Base-by-base conservation (phyloP, 306 rosid species). In the Albizia julibrissin region DNA sequence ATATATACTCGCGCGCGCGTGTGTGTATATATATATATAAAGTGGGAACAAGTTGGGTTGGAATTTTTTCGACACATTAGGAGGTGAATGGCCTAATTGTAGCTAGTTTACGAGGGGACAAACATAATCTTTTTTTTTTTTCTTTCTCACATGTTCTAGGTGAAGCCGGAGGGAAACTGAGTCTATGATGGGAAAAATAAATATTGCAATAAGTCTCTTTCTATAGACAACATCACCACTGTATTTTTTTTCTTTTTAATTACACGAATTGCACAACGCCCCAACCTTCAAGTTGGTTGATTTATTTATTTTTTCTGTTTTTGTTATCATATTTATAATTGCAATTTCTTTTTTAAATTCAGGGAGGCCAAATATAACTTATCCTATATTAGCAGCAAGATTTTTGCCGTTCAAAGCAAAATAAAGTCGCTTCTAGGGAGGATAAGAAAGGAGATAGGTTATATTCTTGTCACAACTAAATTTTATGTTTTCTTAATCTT, bases 401-500 rank as follows among this genome's bases (percentile, higher is more conserved):
- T 84, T 56, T 14, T 84, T 33, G 77, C 66, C 43, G 65, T 82
- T 56, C 80, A 69, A 62, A 84, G 84, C 80, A 87, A 79, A 79
- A 46, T 87, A 22, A 87, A 79, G 88, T 88, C 86, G 14, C 87
- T 81, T 81, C 75, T 81, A 21, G 83, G 80, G 3, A 79, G 77
- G 33, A 84, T 85, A 85, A 79, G 75, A 72, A 79, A 72, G 59
- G 80, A 81, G 52, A 87, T 84, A 84, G 86, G 89, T 83, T 15
- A 54, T 12, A 3, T 67, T 16, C 72, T 69, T 40, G 22, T 19
- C 67, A 24, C 8, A 4, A 61, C 34, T 24, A 26, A 24, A 8
- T 8, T 21, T 54, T 54, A 7, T 21, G 0, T 52, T 47, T 46
- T 14, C 6, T 52, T 47, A 11, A 47, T 47, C 6, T 47, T 15